A percentile compares a stretch with the other conserved stretches of the same genome.
Conservation (phyloP, 345 rosid genomes). For the Heritiera fomes region DNA sequence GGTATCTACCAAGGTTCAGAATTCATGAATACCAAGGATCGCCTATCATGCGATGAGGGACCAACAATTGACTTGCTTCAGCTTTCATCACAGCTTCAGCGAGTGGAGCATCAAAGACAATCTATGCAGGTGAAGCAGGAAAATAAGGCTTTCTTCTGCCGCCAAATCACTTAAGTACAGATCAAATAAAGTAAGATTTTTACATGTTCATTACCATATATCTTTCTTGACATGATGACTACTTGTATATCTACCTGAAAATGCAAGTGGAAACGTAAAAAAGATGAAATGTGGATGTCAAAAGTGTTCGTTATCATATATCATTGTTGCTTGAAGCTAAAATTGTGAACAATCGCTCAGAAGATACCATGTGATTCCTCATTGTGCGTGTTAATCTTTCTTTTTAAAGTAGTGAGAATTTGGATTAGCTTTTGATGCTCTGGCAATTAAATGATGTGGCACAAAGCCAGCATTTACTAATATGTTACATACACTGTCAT, state of each 20-base stretch:
- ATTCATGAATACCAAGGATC: constrained; percentile 33
- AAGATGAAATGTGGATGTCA: neutral
- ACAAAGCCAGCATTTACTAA: neutral
- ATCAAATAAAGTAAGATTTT: constrained; percentile 22
- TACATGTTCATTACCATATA: neutral
- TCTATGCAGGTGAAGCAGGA: constrained; percentile 52
- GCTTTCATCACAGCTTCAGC: constrained; percentile 71
- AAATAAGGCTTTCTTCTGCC: constrained; percentile 44
- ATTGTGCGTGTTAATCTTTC: neutral
- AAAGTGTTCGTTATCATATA: too few relatives aligned
- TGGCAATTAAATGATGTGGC: neutral
- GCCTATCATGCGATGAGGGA: constrained; percentile 37
- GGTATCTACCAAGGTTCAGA: constrained; percentile 38
- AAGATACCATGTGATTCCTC: neutral
- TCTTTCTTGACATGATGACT: constrained; percentile 1
- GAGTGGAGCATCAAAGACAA: constrained; percentile 69
- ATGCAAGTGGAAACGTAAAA: neutral
- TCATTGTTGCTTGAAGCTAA: neutral
- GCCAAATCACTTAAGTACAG: constrained; percentile 30
- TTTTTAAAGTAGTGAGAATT: neutral
- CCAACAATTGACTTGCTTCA: constrained; percentile 67
- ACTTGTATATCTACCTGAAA: neutral
- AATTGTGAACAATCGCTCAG: neutral
- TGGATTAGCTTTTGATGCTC: neutral
- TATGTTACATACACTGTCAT: neutral